Conservation (phyloP, 1,139 yeast species). For the Sugiyamaella castrensis region DNA sequence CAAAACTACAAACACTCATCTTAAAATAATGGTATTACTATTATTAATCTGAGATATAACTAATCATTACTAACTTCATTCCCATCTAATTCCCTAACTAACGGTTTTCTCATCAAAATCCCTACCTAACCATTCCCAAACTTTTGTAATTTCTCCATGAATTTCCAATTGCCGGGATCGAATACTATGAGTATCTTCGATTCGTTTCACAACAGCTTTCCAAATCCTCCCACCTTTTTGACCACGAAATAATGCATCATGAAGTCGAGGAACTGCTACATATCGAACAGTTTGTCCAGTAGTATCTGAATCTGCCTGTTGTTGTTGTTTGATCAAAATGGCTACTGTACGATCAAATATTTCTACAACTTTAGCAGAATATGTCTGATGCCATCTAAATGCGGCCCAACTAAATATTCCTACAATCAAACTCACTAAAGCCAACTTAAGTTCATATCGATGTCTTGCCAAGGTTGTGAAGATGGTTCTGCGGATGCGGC, state of each 20-base stretch:
- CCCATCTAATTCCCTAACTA: not conserved
- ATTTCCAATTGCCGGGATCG: constrained; percentile 60
- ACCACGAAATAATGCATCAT: constrained; percentile 61
- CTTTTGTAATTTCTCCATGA: constrained; percentile 83
- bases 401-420: constrained; percentile 10
- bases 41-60: not conserved
- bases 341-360: constrained; percentile 35
- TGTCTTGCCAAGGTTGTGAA: constrained; percentile 33
- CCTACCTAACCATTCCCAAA: constrained; percentile 81
- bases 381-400: constrained; percentile 12
- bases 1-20: not conserved
- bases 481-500: constrained; percentile 31
- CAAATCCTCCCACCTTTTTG: constrained; percentile 55
- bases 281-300: constrained; percentile 45
- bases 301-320: constrained; percentile 34
- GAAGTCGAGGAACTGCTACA: constrained; percentile 70
- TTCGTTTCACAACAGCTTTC: constrained; percentile 54
- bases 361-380: constrained; percentile 24
- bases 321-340: constrained; percentile 39
- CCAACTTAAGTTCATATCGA: constrained; percentile 30
- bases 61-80: not conserved
- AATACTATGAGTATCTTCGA: constrained; percentile 68
- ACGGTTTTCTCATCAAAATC: constrained; percentile 5
- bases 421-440: constrained; percentile 13
- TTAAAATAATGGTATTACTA: no score